phyloP scores from a whole-genome alignment of 2,329 filamentous ascomycete genomes.

The Raffaelea arxii region DNA sequence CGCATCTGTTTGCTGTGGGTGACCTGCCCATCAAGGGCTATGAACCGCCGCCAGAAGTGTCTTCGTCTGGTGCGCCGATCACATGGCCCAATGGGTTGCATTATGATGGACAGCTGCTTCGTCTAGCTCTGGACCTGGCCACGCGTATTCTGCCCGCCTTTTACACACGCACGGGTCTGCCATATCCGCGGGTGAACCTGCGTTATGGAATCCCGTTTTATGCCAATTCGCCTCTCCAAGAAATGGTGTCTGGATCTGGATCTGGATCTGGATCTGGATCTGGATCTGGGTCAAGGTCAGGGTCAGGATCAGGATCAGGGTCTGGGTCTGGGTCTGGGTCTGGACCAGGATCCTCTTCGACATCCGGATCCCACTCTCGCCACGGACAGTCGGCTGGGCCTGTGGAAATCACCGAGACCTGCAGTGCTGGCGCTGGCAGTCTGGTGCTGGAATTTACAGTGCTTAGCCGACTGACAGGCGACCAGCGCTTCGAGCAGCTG shows the following conservation, averaged over 20 bases:
- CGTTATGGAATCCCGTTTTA: conserved; percentile 85
- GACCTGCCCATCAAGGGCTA: conserved; percentile 83
- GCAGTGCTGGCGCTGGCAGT: conserved; percentile 92
- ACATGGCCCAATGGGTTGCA: conserved; percentile 66
- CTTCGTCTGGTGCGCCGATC: conserved; percentile 28
- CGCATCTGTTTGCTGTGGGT: conserved; percentile 85
- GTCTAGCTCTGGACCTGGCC: conserved; percentile 80
- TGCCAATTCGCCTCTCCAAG: conserved; percentile 68
- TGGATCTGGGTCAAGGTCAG: too few species aligned
- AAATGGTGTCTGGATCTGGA: background rate
- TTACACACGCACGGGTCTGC: conserved; percentile 80
- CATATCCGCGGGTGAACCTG: conserved; percentile 90
- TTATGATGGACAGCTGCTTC: conserved; percentile 82
- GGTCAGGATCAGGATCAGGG: too few species aligned
- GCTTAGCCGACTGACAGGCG: conserved; percentile 77
- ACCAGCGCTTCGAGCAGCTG: conserved; percentile 76
- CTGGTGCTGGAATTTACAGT: conserved; percentile 89
- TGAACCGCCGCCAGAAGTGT: conserved; percentile 19
- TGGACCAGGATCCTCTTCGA: background rate
- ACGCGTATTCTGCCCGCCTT: conserved; percentile 84
- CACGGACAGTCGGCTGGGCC: conserved; percentile 28
- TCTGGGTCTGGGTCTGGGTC: too few species aligned
- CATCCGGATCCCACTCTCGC: background rate
- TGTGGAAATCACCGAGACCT: conserved; percentile 84
- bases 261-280: background rate